Conservation (phyloP, 176 grass and related monocot genomes). For the Aegilops umbellulata region DNA sequence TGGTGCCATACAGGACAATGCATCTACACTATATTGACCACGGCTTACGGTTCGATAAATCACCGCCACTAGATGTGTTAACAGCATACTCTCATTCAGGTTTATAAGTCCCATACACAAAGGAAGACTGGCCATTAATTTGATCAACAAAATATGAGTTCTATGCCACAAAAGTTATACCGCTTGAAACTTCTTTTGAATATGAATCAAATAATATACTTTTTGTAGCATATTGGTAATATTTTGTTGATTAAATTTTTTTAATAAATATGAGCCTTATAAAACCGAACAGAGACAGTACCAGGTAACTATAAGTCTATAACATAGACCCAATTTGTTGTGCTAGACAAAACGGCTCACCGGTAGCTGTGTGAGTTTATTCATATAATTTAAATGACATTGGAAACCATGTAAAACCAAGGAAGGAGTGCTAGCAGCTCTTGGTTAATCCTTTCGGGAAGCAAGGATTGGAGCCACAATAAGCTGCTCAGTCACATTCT, state of each 20-base stretch:
- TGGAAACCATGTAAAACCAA: background rate
- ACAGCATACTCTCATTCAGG: background rate
- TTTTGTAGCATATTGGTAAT: background rate
- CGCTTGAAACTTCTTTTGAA: background rate
- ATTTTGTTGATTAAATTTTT: background rate
- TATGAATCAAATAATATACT: background rate
- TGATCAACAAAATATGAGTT: background rate
- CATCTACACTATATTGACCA: slow-evolving; percentile 24
- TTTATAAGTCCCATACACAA: background rate
- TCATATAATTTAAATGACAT: slow-evolving; percentile 5
- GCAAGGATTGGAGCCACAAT: background rate
- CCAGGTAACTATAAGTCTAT: background rate
- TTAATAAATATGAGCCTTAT: background rate
- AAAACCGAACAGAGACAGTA: background rate
- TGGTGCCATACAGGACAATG: slow-evolving; percentile 7
- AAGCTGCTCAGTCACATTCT: background rate
- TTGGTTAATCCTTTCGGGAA: background rate
- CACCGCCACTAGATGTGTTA: background rate
- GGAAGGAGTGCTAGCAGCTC: background rate
- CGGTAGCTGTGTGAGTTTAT: background rate
- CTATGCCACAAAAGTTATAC: background rate
- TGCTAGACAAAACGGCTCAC: background rate
- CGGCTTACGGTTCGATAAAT: background rate
- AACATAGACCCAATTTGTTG: slow-evolving; percentile 11
- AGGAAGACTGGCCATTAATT: background rate